Evolutionary conservation across 805 yeast genomes (phyloP), one percentile per base, ranked within the genome.

Genomic region (Zygosaccharomyces kombuchaensis): DNA sequence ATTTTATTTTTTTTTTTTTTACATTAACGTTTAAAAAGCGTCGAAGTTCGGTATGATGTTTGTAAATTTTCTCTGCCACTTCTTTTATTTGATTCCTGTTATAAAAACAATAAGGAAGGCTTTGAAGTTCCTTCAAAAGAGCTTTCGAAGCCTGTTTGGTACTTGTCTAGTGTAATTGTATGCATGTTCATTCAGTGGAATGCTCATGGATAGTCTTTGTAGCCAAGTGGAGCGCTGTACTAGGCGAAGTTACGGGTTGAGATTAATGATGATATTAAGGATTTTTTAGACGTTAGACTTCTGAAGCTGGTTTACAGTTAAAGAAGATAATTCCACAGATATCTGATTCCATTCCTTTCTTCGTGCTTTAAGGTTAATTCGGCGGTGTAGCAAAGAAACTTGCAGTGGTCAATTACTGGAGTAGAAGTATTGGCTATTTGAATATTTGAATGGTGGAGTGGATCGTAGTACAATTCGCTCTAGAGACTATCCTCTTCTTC

Each of bases 281-380:
- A 43, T 45, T 53, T 54, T 59, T 60, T 51, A 62, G 69, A 65
- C 69, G 69, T 65, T 65, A 65, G 69, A 65, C 68, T 63, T 63
- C 69, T 60, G 69, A 65, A 34, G 44, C 40, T 46, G 48, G 43
- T 41, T 46, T 50, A 37, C 35, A 39, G 34, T 27, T 38, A 14
- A 47, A 59, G 66, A 62, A 62, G 67, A 63, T 29, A 63, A 52
- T 39, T 40, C 51, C 56, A 60, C 57, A 59, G 43, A 53, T 54
- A 52, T 56, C 60, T 58, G 59, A 57, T 19, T 17, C 34, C 9
- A 43, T 19, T 29, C n/a, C 26, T 4, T 7, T 29, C 8, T 13
- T 10, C 12, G n/a, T 13, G 16, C n/a, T 10, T 29, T 10, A n/a
- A 7, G 5, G 4, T 29, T 10, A n/a, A 29, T n/a, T n/a, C 13